Percentiles rank a stretch among this genome's conserved stretches.
These are phyloP conservation scores for Rubus idaeus DNA, from an alignment of 306 rosid species.

Conservation along the genomic window DNA sequence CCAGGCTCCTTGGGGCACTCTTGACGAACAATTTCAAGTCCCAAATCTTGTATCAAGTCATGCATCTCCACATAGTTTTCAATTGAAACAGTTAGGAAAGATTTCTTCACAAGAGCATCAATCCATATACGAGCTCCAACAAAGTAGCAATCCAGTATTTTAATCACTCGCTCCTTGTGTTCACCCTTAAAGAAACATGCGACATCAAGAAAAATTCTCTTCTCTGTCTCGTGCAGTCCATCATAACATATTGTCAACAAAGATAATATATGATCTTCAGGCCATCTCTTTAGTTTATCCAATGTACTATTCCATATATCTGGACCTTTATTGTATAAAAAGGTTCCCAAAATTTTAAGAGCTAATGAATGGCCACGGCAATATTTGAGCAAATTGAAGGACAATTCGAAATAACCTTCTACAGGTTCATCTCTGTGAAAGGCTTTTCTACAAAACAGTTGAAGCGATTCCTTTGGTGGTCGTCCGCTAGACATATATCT, in stretches of 20 bases:
- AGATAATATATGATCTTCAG: not conserved
- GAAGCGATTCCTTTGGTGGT: too few relatives aligned
- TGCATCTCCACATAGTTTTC: not conserved
- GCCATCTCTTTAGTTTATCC: not conserved
- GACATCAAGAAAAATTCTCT: not conserved
- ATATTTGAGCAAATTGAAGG: fast-evolving
- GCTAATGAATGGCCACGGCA: not conserved
- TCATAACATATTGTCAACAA: not conserved
- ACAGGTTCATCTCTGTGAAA: not conserved
- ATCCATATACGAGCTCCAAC: too few relatives aligned
- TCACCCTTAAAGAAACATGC: not conserved
- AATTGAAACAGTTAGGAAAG: not conserved
- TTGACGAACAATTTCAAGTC: not conserved
- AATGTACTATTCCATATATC: not conserved
- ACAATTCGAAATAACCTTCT: not conserved
- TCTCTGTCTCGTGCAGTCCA: not conserved
- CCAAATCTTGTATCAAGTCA: not conserved
- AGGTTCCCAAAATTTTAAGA: not conserved
- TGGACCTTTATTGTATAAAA: not conserved
- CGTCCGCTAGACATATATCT: fast-evolving
- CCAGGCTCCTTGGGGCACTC: not conserved
- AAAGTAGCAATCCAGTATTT: not conserved
- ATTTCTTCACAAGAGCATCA: not conserved
- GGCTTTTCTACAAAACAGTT: not conserved
- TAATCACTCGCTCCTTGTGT: not conserved